A percentile compares a stretch with the other conserved stretches of the same genome.
These are phyloP conservation scores for Haplosporangium gracile DNA, from an alignment of 192 early-diverging fungal species.

Conservation along the genomic window DNA sequence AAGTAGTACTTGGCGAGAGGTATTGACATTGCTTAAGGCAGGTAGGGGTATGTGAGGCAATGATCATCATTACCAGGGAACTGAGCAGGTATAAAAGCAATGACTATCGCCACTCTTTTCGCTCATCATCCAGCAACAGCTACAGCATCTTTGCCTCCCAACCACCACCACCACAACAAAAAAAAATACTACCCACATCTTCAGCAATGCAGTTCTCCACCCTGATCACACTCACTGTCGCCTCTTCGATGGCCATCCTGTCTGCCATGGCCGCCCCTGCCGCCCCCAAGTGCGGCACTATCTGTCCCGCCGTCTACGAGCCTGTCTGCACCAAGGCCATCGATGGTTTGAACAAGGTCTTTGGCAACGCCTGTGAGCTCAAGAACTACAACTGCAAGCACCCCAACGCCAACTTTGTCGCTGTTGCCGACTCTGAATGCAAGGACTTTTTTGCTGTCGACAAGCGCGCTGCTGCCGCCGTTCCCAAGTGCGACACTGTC, in stretches of 20 bases:
- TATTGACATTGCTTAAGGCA: too few relatives aligned
- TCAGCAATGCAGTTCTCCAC: not conserved
- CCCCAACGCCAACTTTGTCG: not conserved
- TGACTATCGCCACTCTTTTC: not conserved
- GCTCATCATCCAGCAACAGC: conserved; percentile 1
- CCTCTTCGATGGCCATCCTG: not conserved
- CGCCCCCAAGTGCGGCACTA: not conserved
- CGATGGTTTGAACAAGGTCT: not conserved
- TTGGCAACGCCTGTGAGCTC: not conserved
- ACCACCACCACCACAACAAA: not conserved
- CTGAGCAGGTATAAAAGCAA: conserved; percentile 1
- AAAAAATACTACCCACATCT: not conserved
- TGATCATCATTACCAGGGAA: not conserved
- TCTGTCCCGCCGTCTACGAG: not conserved
- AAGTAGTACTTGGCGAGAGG: not conserved
- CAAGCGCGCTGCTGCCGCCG: not conserved
- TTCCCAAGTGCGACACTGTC: not conserved
- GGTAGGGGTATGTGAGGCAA: not conserved
- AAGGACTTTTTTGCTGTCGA: not conserved
- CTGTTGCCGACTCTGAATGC: not conserved
- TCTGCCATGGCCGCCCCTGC: not conserved
- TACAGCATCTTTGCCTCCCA: not conserved
- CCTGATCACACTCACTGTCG: not conserved
- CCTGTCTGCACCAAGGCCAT: not conserved
- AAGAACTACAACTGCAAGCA: conserved; percentile 4